Percentiles rank a stretch among this genome's conserved stretches.
These are phyloP conservation scores for Xylaria sp. DNA, from an alignment of 2,329 filamentous ascomycete species.

Conservation along the genomic window DNA sequence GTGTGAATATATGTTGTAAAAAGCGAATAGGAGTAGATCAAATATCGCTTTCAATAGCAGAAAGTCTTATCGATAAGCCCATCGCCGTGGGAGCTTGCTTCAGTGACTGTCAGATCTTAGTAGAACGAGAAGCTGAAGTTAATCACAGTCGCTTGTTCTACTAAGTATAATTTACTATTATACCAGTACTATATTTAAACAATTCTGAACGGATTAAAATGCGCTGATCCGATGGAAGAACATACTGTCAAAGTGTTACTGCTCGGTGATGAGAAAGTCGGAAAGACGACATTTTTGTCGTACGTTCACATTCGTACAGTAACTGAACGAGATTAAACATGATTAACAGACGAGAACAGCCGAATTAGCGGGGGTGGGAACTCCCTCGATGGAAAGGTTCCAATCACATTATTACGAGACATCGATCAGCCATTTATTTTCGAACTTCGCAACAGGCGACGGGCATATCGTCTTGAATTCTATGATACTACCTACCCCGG, in stretches of 20 bases:
- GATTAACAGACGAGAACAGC: conserved; percentile 50
- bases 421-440: conserved; percentile 71
- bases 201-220: neutral
- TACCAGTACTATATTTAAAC: neutral
- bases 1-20: neutral
- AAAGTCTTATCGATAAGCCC: conserved; percentile 47
- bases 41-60: neutral
- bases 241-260: conserved; percentile 65
- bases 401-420: conserved; percentile 65
- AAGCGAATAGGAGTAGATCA: too few relatives aligned
- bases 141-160: neutral
- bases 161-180: neutral
- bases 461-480: conserved; percentile 66
- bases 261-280: conserved; percentile 68
- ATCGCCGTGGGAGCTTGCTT: too few relatives aligned
- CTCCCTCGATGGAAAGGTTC: conserved; percentile 54
- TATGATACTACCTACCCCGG: conserved; percentile 69
- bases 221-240: conserved; percentile 56
- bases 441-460: conserved; percentile 60
- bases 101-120: conserved; percentile 1
- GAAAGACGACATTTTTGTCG: conserved; percentile 72
- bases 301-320: conserved; percentile 50
- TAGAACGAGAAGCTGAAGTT: neutral
- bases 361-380: conserved; percentile 61
- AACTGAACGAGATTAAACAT: neutral